Evolutionary conservation across 1,139 yeast species (phyloP), one percentile per base, ranked within the genome.

Genomic region (Diutina rugosa): DNA sequence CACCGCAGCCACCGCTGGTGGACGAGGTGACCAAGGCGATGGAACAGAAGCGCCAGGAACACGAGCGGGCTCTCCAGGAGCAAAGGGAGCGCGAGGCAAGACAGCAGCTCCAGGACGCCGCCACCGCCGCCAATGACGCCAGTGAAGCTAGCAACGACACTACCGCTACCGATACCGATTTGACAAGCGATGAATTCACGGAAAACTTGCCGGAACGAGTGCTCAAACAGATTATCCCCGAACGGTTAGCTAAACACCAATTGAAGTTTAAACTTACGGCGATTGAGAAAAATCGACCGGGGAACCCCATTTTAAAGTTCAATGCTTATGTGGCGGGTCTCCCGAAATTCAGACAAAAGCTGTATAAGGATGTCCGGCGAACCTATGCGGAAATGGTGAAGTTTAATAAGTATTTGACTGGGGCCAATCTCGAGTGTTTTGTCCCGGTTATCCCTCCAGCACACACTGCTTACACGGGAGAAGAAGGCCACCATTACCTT

Each of bases 401-500:
- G 62, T 82, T 95, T 64, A 89, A 88, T 71, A 84, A 83, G 63
- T 93, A 87, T 66, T 74, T 91, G 61, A 81, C 84, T 58, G 82
- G 85, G 28, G 87, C 95, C 48, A 87, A 90, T 63, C 84, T 95
- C 44, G 99, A 93, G 68, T 91, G 95, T 59, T 90, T 93, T 70
- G 93, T 95, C 4, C 98, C 99, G 0, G 84, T 95, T 1, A 73
- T 93, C 47, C 97, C 98, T 0, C 74, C 78, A 48, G 75, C 93
- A 0, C 76, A 73, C 6, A 87, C 96, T 0, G 79, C 93, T 16
- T 91, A 84, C 64, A 96, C 96, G 6, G 89, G 93, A 35, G 90
- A 87, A 53, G 97, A 91, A 60, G 96, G 90, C 63, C 78, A 76
- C 57, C 74, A 76, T 56, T 81, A 82, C 57, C 75, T 89, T 56